These are phyloP conservation scores for Fusarium staphyleae DNA, from an alignment of 2,329 filamentous ascomycete genomes.

Conservation along the genomic window DNA sequence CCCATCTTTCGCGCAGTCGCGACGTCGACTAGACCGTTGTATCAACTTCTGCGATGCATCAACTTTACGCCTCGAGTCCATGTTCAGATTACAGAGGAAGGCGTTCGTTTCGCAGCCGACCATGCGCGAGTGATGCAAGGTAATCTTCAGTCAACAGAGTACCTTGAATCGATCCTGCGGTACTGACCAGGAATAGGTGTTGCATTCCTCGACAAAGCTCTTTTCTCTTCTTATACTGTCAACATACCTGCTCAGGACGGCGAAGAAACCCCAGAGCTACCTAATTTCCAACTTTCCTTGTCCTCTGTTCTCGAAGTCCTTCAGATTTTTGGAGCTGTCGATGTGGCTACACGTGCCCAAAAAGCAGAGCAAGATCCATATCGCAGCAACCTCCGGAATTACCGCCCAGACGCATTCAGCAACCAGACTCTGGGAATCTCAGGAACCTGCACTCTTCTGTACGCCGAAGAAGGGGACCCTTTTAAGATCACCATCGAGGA, in stretches of 20 bases:
- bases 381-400: slow-evolving; percentile 66
- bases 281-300: slow-evolving; percentile 86
- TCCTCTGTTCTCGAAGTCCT: slow-evolving; percentile 89
- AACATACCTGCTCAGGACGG: slow-evolving; percentile 55
- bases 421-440: slow-evolving; percentile 83
- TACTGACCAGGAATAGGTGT: slow-evolving; percentile 42
- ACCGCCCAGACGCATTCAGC: slow-evolving; percentile 78
- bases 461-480: slow-evolving; percentile 75
- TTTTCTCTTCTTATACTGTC: slow-evolving; percentile 87
- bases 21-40: slow-evolving; percentile 78
- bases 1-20: slow-evolving; percentile 78
- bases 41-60: slow-evolving; percentile 66
- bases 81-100: slow-evolving; percentile 81
- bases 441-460: slow-evolving; percentile 85
- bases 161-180: too few species aligned
- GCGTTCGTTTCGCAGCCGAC: slow-evolving; percentile 86
- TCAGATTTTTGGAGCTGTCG: slow-evolving; percentile 92
- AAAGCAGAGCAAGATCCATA: slow-evolving; percentile 67
- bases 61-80: slow-evolving; percentile 65
- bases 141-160: slow-evolving; percentile 44
- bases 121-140: slow-evolving; percentile 92
- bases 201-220: slow-evolving; percentile 84
- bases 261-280: slow-evolving; percentile 55
- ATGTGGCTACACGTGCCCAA: slow-evolving; percentile 64
- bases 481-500: slow-evolving; percentile 89